Evolutionary conservation across 257 asterid species (phyloP).

Genomic region (Solanum paucissectum): DNA sequence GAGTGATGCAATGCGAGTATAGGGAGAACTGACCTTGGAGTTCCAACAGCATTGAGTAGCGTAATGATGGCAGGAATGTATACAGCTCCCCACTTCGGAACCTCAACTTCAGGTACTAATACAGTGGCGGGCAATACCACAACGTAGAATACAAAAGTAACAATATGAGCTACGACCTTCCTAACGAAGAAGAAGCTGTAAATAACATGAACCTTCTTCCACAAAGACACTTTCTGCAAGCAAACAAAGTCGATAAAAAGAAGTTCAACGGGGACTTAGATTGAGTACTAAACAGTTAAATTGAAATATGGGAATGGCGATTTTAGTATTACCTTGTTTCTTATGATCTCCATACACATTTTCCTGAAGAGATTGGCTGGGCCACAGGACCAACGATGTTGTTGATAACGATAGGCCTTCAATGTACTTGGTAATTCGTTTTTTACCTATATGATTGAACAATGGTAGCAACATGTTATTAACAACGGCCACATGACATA

Average conservation of each 20-base stretch:
- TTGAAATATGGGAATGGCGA: background rate
- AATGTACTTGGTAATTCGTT: slow-evolving; percentile 93
- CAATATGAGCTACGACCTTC: slow-evolving; percentile 81
- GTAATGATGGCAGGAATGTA: slow-evolving; percentile 78
- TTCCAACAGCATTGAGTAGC: slow-evolving; percentile 69
- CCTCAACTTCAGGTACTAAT: slow-evolving; percentile 72
- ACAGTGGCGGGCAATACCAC: slow-evolving; percentile 79
- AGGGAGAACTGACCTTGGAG: slow-evolving; percentile 56
- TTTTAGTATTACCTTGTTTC: slow-evolving; percentile 49
- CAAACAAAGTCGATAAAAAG: background rate
- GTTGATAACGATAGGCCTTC: slow-evolving; percentile 88
- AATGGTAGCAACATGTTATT: background rate
- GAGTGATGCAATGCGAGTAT: background rate
- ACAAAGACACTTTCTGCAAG: slow-evolving; percentile 70
- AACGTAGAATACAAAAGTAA: slow-evolving; percentile 70
- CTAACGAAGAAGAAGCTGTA: slow-evolving; percentile 93
- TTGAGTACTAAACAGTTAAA: background rate
- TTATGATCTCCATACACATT: slow-evolving; percentile 65
- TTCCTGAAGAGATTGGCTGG: slow-evolving; percentile 89
- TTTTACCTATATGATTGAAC: slow-evolving; percentile 43
- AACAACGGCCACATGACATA: background rate
- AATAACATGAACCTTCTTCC: slow-evolving; percentile 83
- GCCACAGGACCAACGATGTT: slow-evolving; percentile 99
- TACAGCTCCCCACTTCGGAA: slow-evolving; percentile 91
- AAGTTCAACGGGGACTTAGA: background rate